Percentiles rank a stretch among this genome's conserved stretches.
Evolutionary conservation across 1,139 yeast species (phyloP).

Genomic region (Yarrowia galli): DNA sequence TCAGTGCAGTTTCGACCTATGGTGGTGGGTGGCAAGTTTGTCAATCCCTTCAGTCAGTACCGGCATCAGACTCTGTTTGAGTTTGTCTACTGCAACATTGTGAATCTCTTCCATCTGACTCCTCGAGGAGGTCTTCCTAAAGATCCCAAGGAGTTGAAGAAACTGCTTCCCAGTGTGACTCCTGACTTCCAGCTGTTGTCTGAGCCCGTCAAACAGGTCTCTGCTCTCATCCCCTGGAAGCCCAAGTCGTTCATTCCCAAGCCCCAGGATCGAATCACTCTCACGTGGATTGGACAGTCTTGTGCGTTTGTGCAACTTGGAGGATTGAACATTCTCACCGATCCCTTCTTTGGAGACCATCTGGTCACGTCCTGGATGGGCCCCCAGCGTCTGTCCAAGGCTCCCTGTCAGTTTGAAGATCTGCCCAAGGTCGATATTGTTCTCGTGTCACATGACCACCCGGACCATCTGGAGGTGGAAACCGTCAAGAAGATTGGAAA

Average conservation of each 20-base stretch:
- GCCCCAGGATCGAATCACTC: conserved; percentile 59
- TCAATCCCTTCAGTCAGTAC: conserved; percentile 91
- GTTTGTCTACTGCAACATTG: conserved; percentile 71
- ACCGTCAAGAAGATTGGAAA: conserved; percentile 67
- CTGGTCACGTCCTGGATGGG: conserved; percentile 71
- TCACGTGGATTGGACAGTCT: conserved; percentile 95
- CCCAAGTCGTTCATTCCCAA: conserved; percentile 44
- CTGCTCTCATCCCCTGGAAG: conserved; percentile 33
- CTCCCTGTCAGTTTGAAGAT: conserved; percentile 70
- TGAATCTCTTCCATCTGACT: conserved; percentile 70
- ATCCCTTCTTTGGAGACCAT: conserved; percentile 79
- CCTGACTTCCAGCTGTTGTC: conserved; percentile 63
- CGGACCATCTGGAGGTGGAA: conserved; percentile 83
- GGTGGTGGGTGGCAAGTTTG: conserved; percentile 77
- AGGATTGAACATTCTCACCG: conserved; percentile 79
- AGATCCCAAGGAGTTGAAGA: conserved; percentile 54
- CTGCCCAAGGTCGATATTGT: conserved; percentile 75
- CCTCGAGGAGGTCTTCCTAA: conserved; percentile 74
- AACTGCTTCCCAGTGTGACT: conserved; percentile 61
- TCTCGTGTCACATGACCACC: conserved; percentile 91
- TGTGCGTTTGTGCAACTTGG: conserved; percentile 78
- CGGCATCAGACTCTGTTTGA: conserved; percentile 89
- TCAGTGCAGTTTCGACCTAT: conserved; percentile 52
- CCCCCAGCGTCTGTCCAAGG: conserved; percentile 77
- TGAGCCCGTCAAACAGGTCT: conserved; percentile 44